A percentile compares a stretch with the other conserved stretches of the same genome.
Evolutionary conservation across 441 rosid species (phyloP).

Genomic region (Syzygium syzygioides): DNA sequence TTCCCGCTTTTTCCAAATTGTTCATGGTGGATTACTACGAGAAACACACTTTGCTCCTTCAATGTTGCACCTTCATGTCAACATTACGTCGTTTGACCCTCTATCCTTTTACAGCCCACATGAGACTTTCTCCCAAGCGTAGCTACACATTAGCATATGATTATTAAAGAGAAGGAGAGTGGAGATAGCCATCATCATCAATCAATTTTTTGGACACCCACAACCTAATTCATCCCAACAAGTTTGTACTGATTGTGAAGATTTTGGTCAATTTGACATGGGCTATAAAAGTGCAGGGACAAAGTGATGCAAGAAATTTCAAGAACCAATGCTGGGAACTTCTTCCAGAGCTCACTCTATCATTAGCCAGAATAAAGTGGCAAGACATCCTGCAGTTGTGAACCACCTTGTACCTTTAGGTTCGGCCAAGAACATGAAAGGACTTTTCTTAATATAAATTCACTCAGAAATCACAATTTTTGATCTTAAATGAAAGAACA

Average conservation of each 20-base stretch:
- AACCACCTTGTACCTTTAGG: not conserved
- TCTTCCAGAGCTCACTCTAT: not conserved
- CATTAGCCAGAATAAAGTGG: not conserved
- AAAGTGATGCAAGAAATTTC: not conserved
- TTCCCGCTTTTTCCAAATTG: not conserved
- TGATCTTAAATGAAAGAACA: not conserved
- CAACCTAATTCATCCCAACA: not conserved
- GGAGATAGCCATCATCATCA: not conserved
- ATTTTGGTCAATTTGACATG: not conserved
- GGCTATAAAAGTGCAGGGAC: not conserved
- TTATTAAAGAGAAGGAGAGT: not conserved
- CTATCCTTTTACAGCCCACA: not conserved
- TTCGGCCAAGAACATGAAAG: not conserved
- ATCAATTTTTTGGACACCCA: not conserved
- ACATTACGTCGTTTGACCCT: not conserved
- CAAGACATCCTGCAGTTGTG: not conserved
- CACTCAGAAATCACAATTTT: not conserved
- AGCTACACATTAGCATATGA: not conserved
- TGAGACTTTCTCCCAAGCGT: not conserved
- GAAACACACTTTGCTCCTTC: not conserved
- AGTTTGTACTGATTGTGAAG: not conserved
- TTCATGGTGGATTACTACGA: not conserved
- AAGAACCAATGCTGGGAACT: not conserved
- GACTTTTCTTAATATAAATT: not conserved
- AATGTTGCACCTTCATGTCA: not conserved